Evolutionary conservation across 1,139 yeast genomes (phyloP), one percentile per base, ranked within the genome.

Genomic region (Debaryomyces psychrophilus): DNA sequence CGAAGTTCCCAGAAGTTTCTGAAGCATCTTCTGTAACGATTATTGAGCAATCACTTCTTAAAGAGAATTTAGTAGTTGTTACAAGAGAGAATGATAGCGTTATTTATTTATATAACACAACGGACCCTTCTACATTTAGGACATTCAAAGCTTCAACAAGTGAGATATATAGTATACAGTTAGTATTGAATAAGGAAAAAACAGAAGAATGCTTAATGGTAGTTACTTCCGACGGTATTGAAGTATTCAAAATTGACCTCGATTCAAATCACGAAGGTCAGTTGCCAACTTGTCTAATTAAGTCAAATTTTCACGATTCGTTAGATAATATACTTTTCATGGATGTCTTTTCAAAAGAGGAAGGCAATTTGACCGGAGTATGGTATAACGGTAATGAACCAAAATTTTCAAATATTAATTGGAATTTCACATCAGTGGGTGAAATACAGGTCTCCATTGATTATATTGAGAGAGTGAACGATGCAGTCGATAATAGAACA

Each of bases 321-420:
- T 33, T 20, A 11, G 44, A 44, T 17, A 35, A 41, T 18, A 39
- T 51, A 11, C 28, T 26, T n/a, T 54, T 62, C 37, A 49, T 53
- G 18, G 54, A 56, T 40, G 49, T 55, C n/a, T 48, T 51, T 43
- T 35, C 23, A 28, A 35, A 15, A 5, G 41, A 39, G 2, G 39
- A 48, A 11, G 27, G 37, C 8, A 31, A 36, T 23, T 26, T 53
- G 12, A 33, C 53, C n/a, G 68, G 66, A n/a, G 64, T 71, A 15
- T 74, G 76, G 74, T 69, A 65, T 57, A 70, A 73, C 47, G 64
- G 63, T 5, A 66, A 60, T 48, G 68, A 64, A 49, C 65, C 68
- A 5, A 54, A 52, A 11, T 62, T 66, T 31, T 50, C 44, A 8
- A 37, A 14, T 3, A 51, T 64, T 17, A 57, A 50, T 31, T 64